Base-by-base conservation (phyloP, 2,329 filamentous ascomycete species). In the Passalora sequoiae region DNA sequence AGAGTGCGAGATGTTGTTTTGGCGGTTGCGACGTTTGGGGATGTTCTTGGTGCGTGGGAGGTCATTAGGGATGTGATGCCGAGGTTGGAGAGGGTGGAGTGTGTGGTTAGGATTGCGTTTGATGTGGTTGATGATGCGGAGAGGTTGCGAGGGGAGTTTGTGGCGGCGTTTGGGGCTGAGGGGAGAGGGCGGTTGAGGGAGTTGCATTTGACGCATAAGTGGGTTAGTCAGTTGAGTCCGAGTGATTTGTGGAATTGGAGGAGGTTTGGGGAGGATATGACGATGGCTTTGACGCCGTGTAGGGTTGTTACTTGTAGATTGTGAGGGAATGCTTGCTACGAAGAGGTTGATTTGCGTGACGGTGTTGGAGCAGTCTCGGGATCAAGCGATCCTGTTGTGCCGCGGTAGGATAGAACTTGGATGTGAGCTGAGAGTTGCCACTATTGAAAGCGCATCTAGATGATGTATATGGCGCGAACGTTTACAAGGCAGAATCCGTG, bases 181-280 rank as follows among this genome's bases (percentile, higher is more conserved):
- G 12, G 21, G 2, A 15, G 10, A 15, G 10, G 4, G n/a, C n/a
- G 13, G n/a, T 10, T 36, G 19, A 36, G 19, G 33, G 33, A 36
- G 33, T 24, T 36, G 33, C 19, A 20, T 12, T 7, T 36, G 19
- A 36, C 33, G 33, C 33, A 36, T n/a, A 36, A 36, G 19, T 36
- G 33, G 33, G 33, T 20, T 21, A 36, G 33, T 24, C 33, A 36
- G 19, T 36, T 36, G 33, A 36, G 19, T 24, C 33, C 33, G 12
- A 22, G 3, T 2, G 33, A 36, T 24, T 20, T 36, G 9, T 36
- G 20, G 6, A 4, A 3, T 4, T 36, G 33, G 33, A 36, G 33
- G 19, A 36, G 4, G 8, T 36, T 36, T 36, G 33, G 33, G 6
- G 33, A 36, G 19, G 9, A 36, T 17, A 24, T 36, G 33, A 24